These are phyloP conservation scores for Pisolithus albus DNA, from an alignment of 768 basidiomycete species.

Conservation along the genomic window DNA sequence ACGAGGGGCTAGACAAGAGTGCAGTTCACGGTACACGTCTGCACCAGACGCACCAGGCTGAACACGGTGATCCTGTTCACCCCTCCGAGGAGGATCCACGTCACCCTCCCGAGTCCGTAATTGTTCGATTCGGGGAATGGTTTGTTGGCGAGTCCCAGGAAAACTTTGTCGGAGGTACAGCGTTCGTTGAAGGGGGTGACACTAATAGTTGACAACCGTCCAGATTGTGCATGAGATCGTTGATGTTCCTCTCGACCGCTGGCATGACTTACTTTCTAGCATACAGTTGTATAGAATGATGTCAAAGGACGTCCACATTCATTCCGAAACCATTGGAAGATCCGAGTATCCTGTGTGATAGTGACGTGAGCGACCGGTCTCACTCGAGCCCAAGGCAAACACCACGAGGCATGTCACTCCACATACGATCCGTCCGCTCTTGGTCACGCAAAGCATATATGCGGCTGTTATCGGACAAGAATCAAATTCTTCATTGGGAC, in stretches of 20 bases:
- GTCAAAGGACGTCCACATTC: constrained; percentile 41
- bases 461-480: constrained; percentile 69
- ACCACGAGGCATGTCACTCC: constrained; percentile 65
- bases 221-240: constrained; percentile 74
- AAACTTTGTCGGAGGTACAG: constrained; percentile 28
- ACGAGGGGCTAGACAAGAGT: constrained; percentile 73
- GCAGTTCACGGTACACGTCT: constrained; percentile 74
- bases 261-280: too few relatives aligned
- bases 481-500: constrained; percentile 63
- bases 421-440: constrained; percentile 70
- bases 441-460: constrained; percentile 71
- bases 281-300: too few relatives aligned
- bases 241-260: too few relatives aligned
- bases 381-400: constrained; percentile 53
- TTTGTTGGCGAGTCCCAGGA: constrained; percentile 63
- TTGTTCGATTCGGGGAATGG: constrained; percentile 75
- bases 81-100: constrained; percentile 26
- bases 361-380: constrained; percentile 15
- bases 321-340: constrained; percentile 10
- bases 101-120: constrained; percentile 58
- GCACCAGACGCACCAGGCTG: constrained; percentile 51
- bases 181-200: neutral
- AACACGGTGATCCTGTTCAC: constrained; percentile 15
- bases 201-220: constrained; percentile 76
- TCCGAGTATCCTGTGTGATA: neutral